Evolutionary conservation across 179 eudicot genomes (phyloP), one percentile per base, ranked within the genome.

Genomic region (Gypsophila paniculata): DNA sequence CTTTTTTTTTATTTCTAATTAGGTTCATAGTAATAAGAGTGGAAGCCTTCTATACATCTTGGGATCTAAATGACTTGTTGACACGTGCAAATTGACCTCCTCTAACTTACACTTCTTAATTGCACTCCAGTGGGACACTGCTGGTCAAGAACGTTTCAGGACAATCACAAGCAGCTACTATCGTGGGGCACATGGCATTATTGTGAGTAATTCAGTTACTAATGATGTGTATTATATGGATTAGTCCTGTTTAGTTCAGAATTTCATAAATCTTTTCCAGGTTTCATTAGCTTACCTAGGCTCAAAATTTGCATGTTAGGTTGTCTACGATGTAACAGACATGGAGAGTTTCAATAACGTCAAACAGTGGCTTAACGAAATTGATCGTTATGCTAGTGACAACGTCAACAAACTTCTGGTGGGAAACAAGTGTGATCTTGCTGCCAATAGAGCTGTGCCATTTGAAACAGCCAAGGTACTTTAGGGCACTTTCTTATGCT

Each of bases 101-200:
- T 44, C 12, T 65, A 6, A 57, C 65, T 69, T 29, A 11, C 19
- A 19, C 22, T 1, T 70, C 65, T 76, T 23, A 23, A 49, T 23
- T 73, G 36, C 23, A 23, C 74, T 73, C 54, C 80, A 88, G 92
- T 90, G 93, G 93, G 93, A 88, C 72, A 90, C 93, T 78, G 96
- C 96, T 76, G 96, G 92, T 54, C 96, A 90, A 83, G 96, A 90
- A 75, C 87, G 88, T 46, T 90, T 90, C 71, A 86, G 90, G 85
- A 90, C 96, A 74, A 90, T 90, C 77, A 90, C 96, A 60, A 90
- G 96, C 84, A 90, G 90, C 81, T 90, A 88, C 83, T 88, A 88
- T 76, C 91, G 96, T 77, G 96, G 90, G 22, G 92, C 96, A 52
- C 96, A 89, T 75, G 96, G 96, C 67, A 89, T 89, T 69, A 89